Percentiles rank a stretch among this genome's conserved stretches.
These are phyloP conservation scores for Cyclaneusma minus DNA, from an alignment of 2,329 filamentous ascomycete species.

Conservation along the genomic window DNA sequence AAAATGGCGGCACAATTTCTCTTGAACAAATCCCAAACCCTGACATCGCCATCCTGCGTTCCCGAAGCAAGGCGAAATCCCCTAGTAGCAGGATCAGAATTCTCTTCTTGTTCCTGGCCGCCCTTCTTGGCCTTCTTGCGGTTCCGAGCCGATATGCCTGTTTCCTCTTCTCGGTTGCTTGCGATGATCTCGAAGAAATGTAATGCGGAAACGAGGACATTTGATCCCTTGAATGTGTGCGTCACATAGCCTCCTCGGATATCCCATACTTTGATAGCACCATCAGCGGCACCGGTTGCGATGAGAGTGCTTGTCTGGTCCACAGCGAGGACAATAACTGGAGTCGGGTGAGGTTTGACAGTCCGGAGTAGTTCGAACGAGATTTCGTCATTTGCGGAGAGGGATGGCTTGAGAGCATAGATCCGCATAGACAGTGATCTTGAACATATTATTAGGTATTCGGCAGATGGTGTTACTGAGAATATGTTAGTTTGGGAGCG, in stretches of 20 bases:
- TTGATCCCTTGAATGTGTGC: conserved; percentile 87
- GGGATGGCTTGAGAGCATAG: conserved; percentile 52
- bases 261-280: conserved; percentile 93
- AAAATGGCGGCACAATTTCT: conserved; percentile 60
- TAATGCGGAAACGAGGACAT: conserved; percentile 78
- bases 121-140: conserved; percentile 27
- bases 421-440: conserved; percentile 94
- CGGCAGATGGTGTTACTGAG: conserved; percentile 71
- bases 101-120: conserved; percentile 28
- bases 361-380: conserved; percentile 58
- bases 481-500: conserved; percentile 4
- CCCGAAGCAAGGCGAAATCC: conserved; percentile 77
- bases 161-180: conserved; percentile 21
- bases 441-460: conserved; percentile 81
- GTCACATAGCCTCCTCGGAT: conserved; percentile 80
- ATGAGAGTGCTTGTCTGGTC: conserved; percentile 80
- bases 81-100: conserved; percentile 27
- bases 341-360: conserved; percentile 78
- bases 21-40: conserved; percentile 84
- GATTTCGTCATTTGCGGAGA: conserved; percentile 37
- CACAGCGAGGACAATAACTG: conserved; percentile 72
- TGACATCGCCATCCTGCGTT: conserved; percentile 83
- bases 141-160: conserved; percentile 21
- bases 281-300: conserved; percentile 86
- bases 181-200: conserved; percentile 71